These are phyloP conservation scores for Ogataea degrootiae DNA, from an alignment of 805 yeast genomes.

Conservation along the genomic window DNA sequence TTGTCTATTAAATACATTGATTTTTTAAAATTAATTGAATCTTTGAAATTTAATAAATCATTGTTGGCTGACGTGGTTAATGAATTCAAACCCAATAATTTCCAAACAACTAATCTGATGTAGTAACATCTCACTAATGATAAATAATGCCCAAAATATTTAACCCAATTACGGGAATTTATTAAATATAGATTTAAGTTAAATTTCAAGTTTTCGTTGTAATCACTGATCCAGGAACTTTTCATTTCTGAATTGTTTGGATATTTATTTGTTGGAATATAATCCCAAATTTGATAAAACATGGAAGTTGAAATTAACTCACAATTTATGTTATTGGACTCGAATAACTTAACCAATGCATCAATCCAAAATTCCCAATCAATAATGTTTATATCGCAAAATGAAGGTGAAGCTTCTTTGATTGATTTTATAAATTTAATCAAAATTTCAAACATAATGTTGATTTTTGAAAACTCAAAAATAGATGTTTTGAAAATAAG, in stretches of 20 bases:
- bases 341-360: conserved; percentile 53
- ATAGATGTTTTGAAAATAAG: conserved; percentile 20
- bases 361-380: conserved; percentile 79
- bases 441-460: conserved; percentile 20
- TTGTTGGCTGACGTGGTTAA: conserved; percentile 3
- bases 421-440: conserved; percentile 21
- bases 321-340: conserved; percentile 56
- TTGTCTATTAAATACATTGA: conserved; percentile 22
- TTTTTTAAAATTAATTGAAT: conserved; percentile 12
- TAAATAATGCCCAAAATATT: conserved; percentile 71
- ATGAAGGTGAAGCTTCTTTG: conserved; percentile 6
- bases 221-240: conserved; percentile 36
- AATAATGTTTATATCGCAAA: conserved; percentile 24
- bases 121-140: conserved; percentile 72
- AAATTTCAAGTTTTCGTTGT: conserved; percentile 39
- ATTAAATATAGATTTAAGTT: conserved; percentile 53
- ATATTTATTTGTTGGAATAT: conserved; percentile 39
- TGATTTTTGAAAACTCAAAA: conserved; percentile 21
- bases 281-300: conserved; percentile 71
- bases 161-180: conserved; percentile 44
- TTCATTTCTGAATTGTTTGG: background rate
- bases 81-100: conserved; percentile 36
- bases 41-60: conserved; percentile 9
- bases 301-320: conserved; percentile 62
- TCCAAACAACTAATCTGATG: conserved; percentile 63